Evolutionary conservation across 2,329 filamentous ascomycete genomes (phyloP).

Genomic region (Cladorrhinum sp.): DNA sequence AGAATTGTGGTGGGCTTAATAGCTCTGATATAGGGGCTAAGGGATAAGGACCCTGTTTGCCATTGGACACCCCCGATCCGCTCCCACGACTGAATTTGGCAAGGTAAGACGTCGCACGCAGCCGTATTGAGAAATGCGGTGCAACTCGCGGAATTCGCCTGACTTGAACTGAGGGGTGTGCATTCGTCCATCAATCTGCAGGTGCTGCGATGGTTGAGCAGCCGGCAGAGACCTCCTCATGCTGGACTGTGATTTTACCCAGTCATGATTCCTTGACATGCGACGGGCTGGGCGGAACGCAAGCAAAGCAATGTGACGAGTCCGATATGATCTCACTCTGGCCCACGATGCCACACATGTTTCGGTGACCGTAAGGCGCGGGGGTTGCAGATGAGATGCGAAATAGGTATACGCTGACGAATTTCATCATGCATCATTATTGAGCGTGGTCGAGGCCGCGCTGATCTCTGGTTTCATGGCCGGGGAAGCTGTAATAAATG

Average conservation of each 20-base stretch:
- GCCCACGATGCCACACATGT: background rate
- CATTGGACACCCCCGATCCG: conserved; percentile 17
- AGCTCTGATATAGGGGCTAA: conserved; percentile 18
- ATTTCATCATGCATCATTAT: background rate
- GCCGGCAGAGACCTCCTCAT: background rate
- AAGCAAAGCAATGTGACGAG: background rate
- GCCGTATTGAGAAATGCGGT: conserved; percentile 16
- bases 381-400: background rate
- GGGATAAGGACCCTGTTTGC: conserved; percentile 8
- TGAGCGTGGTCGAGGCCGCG: background rate
- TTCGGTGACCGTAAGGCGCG: background rate
- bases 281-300: background rate
- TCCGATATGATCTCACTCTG: background rate
- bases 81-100: conserved; percentile 19
- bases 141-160: background rate
- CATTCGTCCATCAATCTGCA: background rate
- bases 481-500: background rate
- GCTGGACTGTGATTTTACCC: background rate
- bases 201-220: conserved; percentile 6
- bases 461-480: background rate
- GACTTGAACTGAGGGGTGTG: background rate
- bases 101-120: conserved; percentile 7
- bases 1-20: conserved; percentile 19
- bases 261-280: background rate
- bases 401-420: background rate